These are phyloP conservation scores for Penicillium bovifimosum DNA, from an alignment of 495 filamentous ascomycete species.

Conservation along the genomic window DNA sequence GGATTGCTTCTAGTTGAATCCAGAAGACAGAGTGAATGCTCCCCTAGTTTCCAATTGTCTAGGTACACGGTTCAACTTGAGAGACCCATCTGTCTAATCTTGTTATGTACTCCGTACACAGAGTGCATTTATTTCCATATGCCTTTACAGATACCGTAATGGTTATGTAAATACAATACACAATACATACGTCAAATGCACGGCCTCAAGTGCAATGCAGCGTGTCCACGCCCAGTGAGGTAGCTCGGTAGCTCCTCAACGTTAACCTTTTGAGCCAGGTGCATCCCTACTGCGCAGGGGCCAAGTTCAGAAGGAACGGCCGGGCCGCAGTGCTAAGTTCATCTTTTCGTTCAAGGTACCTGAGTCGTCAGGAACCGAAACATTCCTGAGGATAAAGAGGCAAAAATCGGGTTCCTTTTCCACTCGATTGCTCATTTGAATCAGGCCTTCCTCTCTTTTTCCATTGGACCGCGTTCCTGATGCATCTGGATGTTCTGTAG, in stretches of 20 bases:
- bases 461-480: background rate
- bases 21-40: too few species aligned
- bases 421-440: background rate
- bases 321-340: background rate
- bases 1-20: background rate
- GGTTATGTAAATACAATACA: background rate
- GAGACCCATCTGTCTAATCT: too few species aligned
- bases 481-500: background rate
- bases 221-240: background rate
- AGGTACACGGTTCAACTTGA: too few species aligned
- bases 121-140: background rate
- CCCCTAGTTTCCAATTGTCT: too few species aligned
- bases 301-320: slow-evolving; percentile 4
- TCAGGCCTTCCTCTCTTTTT: background rate
- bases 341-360: background rate
- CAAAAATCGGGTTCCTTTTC: slow-evolving; percentile 1
- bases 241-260: slow-evolving; percentile 4
- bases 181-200: background rate
- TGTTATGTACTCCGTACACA: background rate
- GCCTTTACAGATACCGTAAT: too few species aligned
- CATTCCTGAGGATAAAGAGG: background rate
- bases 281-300: slow-evolving; percentile 8
- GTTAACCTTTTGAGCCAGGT: slow-evolving; percentile 11
- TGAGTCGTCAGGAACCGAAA: slow-evolving; percentile 4
- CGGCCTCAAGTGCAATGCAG: background rate